Evolutionary conservation across 768 basidiomycete genomes (phyloP).

Genomic region (Rhizopogon sp.): DNA sequence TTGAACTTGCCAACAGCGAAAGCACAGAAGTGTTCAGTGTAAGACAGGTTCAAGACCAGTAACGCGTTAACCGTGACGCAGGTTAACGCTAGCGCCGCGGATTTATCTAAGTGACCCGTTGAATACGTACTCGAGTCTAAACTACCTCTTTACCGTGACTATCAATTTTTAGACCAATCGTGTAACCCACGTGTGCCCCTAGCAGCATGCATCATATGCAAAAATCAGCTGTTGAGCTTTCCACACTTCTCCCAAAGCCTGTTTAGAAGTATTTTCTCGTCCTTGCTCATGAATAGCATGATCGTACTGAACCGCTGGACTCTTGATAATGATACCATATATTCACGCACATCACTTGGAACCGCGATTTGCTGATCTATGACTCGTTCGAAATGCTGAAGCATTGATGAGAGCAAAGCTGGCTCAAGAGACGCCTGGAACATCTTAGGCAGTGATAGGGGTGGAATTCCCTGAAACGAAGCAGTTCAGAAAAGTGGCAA

Average conservation of each 20-base stretch:
- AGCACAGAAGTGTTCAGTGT: too few relatives aligned
- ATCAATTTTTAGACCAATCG: too few relatives aligned
- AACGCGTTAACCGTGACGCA: too few relatives aligned
- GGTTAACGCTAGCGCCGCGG: too few relatives aligned
- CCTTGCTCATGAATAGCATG: conserved; percentile 51
- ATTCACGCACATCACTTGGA: conserved; percentile 30
- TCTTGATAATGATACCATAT: conserved; percentile 46
- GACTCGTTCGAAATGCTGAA: conserved; percentile 42
- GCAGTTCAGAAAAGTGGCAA: background rate
- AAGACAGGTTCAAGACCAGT: too few relatives aligned
- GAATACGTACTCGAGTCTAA: too few relatives aligned
- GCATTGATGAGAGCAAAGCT: conserved; percentile 48
- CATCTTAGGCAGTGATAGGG: conserved; percentile 50
- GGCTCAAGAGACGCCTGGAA: conserved; percentile 74
- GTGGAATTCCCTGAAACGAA: conserved; percentile 44
- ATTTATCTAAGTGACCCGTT: too few relatives aligned
- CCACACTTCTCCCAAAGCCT: conserved; percentile 41
- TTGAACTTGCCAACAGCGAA: too few relatives aligned
- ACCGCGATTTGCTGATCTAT: conserved; percentile 14
- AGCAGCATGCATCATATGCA: background rate
- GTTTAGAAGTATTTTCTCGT: conserved; percentile 47
- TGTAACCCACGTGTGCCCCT: background rate
- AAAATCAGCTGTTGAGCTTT: background rate
- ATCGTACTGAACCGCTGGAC: conserved; percentile 64
- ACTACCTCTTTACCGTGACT: too few relatives aligned